Evolutionary conservation across 2,329 filamentous ascomycete genomes (phyloP), one percentile per base, ranked within the genome.

Genomic region (Colletotrichum filicis): DNA sequence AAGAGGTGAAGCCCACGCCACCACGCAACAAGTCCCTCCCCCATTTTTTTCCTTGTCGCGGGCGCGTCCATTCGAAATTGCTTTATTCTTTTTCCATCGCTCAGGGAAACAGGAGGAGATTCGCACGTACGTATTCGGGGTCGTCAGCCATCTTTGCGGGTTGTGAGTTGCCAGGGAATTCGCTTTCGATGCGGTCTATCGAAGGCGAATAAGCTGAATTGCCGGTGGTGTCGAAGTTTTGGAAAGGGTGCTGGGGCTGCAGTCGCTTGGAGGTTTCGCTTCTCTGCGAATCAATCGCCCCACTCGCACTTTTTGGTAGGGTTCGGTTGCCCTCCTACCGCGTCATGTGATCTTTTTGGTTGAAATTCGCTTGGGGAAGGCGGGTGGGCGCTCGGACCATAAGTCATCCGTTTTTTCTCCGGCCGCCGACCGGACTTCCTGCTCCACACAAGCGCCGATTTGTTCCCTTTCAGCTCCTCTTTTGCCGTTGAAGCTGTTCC

Each of bases 141-240:
- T 87, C 84, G 90, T 96, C 94, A 92, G 94, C 94, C 94, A 96
- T 96, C 88, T 82, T 88, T 84, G 84, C 85, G 86, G 83, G 83
- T 86, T 80, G 68, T 81, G 82, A 77, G 79, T 80, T 81, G 80
- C 78, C 79, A 76, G 80, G 79, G 80, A 79, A 82, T 83, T 85
- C 82, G 83, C 84, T 83, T 80, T 85, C 83, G 82, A 83, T 81
- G 80, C 77, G 77, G 76, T 79, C 77, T 79, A 76, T 85, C 83
- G 84, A 83, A 81, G 79, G 80, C 83, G 83, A 85, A 83, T 81
- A 79, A 82, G 77, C 74, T 75, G 74, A 74, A 74, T 65, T 75
- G 67, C 62, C 74, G 67, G 73, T 72, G 69, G 52, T 65, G 66
- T 62, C 68, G 73, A 74, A 61, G 71, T 74, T 74, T 74, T 68